A percentile compares a stretch with the other conserved stretches of the same genome.
Conservation (phyloP, 768 basidiomycete genomes). For the Podaxis rugospora region DNA sequence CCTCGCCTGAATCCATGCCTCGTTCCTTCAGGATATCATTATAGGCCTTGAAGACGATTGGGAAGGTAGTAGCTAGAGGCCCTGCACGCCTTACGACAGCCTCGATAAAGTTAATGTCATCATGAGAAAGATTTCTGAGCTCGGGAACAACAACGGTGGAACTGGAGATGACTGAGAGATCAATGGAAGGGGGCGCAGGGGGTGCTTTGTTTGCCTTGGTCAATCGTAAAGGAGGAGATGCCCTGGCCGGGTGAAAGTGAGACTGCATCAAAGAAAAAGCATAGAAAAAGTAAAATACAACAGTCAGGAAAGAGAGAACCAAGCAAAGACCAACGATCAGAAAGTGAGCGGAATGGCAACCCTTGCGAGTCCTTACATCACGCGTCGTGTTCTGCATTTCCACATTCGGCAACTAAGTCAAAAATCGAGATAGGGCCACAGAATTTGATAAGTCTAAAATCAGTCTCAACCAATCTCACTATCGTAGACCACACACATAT, state of each 20-base stretch:
- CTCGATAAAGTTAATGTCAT: constrained; percentile 71
- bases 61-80: constrained; percentile 66
- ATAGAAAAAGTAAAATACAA: background rate
- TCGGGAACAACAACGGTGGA: constrained; percentile 42
- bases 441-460: background rate
- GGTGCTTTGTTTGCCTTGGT: constrained; percentile 17
- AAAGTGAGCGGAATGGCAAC: background rate
- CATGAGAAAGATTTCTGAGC: constrained; percentile 42
- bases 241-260: constrained; percentile 41
- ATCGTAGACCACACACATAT: background rate
- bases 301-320: background rate
- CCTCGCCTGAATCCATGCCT: constrained; percentile 76
- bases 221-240: constrained; percentile 42
- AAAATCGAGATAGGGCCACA: background rate
- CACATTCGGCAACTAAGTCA: background rate
- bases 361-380: background rate
- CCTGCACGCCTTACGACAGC: constrained; percentile 69
- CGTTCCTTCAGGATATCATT: constrained; percentile 72
- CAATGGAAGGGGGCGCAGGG: constrained; percentile 5
- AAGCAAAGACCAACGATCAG: background rate
- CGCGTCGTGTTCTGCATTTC: background rate
- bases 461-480: background rate
- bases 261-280: constrained; percentile 27
- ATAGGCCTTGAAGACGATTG: constrained; percentile 82
- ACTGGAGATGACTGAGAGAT: constrained; percentile 28